Evolutionary conservation across 2,329 filamentous ascomycete species (phyloP), one percentile per base, ranked within the genome.

Genomic region (Colletotrichum somersetense): DNA sequence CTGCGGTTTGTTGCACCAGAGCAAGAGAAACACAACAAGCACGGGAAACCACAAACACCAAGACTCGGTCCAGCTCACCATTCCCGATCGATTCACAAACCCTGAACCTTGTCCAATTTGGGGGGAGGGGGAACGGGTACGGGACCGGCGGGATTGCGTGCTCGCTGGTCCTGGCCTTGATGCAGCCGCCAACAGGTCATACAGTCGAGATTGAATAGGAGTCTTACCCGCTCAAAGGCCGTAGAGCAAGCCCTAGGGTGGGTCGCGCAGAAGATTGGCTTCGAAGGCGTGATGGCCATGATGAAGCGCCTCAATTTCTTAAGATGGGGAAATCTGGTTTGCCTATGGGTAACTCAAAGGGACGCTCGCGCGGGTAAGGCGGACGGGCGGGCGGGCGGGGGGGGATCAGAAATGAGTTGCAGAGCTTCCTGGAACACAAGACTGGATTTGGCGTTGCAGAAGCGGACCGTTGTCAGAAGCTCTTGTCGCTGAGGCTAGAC

Each of bases 231-330:
- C 86, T 99, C 96, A 85, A 98, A 99, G 40, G 96, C 96, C 61
- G 96, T 98, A 69, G 95, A 98, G 86, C 95, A 98, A 75, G 96
- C 94, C 83, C 96, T 89, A 46, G 96, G 96, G 83, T 98, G 96
- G 77, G 96, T 98, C 70, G 92, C 94, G 78, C 96, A 91, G 81
- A 98, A 98, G 81, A 98, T 93, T 50, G 96, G 81, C 85, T 88
- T 80, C 56, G 78, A 77, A 76, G 92, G 91, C 92, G 95, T 95
- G 75, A 75, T 86, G 77, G 75, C 75, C 74, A 73, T 74, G 71
- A 61, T 73, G 71, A 57, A 62, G 63, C 61, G 69, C 70, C 70
- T 72, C 66, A 69, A 40, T 48, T 46, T 40, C 30, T 53, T 44
- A 65, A 38, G 59, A 69, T 69, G 70, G 70, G 70, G 59, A 65